These are phyloP conservation scores for Omphalea diandra DNA, from an alignment of 441 rosid genomes.

Conservation along the genomic window DNA sequence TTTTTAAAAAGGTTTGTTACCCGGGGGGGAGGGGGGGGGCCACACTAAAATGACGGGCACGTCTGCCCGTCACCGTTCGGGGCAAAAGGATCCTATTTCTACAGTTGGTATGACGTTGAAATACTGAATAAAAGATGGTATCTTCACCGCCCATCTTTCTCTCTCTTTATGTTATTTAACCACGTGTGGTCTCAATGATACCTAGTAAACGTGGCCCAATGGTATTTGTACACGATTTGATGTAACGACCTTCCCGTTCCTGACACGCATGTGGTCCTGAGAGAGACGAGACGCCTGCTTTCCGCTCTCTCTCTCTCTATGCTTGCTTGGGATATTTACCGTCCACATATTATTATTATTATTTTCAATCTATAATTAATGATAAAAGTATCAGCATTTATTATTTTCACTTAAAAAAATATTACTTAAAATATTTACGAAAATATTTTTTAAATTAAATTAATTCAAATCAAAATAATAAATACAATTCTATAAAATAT, in stretches of 20 bases:
- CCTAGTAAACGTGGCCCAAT: constrained; percentile 59
- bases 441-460: too few species aligned
- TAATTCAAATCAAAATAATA: too few species aligned
- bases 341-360: not conserved
- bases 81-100: constrained; percentile 71
- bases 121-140: constrained; percentile 40
- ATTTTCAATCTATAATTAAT: too few species aligned
- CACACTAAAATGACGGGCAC: constrained; percentile 54
- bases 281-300: not conserved
- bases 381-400: too few species aligned
- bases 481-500: too few species aligned
- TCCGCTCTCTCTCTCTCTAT: constrained; percentile 13
- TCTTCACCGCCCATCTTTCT: constrained; percentile 56
- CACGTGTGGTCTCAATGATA: constrained; percentile 34
- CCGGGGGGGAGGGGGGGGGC: too few species aligned
- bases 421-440: too few species aligned
- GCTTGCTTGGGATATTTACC: not conserved
- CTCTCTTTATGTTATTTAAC: constrained; percentile 20
- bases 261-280: constrained; percentile 85
- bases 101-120: constrained; percentile 71
- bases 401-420: too few species aligned
- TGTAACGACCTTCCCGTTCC: constrained; percentile 38
- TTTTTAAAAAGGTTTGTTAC: constrained; percentile 21
- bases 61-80: constrained; percentile 69
- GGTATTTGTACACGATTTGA: constrained; percentile 25